Evolutionary conservation across 306 rosid species (phyloP).

Genomic region (Quillaja saponaria): DNA sequence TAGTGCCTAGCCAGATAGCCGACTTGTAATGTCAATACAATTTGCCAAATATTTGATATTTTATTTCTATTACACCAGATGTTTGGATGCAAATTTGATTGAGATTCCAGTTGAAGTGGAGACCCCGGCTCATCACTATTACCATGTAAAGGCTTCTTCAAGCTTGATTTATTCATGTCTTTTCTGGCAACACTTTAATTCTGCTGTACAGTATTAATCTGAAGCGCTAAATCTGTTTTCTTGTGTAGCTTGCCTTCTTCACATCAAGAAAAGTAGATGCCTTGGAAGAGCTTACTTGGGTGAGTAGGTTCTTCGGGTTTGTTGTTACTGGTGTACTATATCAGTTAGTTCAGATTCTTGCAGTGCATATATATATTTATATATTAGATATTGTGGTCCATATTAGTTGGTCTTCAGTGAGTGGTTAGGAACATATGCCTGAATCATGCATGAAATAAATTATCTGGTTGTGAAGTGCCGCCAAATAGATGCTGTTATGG

Average conservation of each 20-base stretch:
- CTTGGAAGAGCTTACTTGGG: conserved; percentile 94
- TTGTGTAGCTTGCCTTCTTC: conserved; percentile 84
- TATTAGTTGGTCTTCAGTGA: background rate
- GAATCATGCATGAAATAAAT: background rate
- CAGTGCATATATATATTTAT: background rate
- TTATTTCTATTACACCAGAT: conserved; percentile 49
- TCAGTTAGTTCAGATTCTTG: conserved; percentile 5
- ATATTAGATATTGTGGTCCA: background rate
- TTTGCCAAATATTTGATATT: conserved; percentile 8
- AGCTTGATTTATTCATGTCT: conserved; percentile 1
- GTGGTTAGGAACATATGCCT: background rate
- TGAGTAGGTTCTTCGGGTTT: conserved; percentile 42
- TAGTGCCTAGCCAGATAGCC: too few relatives aligned
- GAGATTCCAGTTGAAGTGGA: conserved; percentile 87
- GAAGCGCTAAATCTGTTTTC: conserved; percentile 25
- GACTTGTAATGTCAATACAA: background rate
- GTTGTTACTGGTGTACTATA: conserved; percentile 30
- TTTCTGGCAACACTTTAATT: conserved; percentile 25
- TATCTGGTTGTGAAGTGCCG: too few relatives aligned
- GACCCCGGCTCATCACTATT: conserved; percentile 65
- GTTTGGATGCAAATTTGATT: conserved; percentile 88
- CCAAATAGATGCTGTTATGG: too few relatives aligned
- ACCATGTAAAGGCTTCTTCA: conserved; percentile 59
- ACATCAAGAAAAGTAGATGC: conserved; percentile 75
- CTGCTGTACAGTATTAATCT: conserved; percentile 10